phyloP scores from a whole-genome alignment of 2,329 filamentous ascomycete species.

The Emericellopsis cladophorae region DNA sequence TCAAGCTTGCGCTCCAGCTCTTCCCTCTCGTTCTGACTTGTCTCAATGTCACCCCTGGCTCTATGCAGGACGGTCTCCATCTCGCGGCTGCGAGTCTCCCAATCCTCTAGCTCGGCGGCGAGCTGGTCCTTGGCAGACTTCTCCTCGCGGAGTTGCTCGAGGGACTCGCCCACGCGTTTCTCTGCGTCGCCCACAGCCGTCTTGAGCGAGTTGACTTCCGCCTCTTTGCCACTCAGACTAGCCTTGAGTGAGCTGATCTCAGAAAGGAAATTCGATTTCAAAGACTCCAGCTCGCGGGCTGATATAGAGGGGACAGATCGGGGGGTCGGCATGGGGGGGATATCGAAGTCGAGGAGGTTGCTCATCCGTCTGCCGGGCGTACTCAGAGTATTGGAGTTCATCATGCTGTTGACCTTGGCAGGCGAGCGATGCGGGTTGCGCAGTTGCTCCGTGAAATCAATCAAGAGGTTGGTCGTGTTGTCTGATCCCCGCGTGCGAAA shows the following conservation, averaged over 20 bases:
- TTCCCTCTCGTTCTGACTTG: constrained; percentile 69
- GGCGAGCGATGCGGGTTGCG: constrained; percentile 37
- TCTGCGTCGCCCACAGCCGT: constrained; percentile 82
- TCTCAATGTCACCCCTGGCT: constrained; percentile 70
- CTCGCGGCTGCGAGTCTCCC: constrained; percentile 75
- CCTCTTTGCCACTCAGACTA: constrained; percentile 83
- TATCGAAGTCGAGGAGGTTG: constrained; percentile 64
- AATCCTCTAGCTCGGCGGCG: constrained; percentile 62
- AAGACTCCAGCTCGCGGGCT: constrained; percentile 78
- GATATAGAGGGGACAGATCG: constrained; percentile 85
- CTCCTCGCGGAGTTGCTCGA: constrained; percentile 75
- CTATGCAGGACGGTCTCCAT: constrained; percentile 72
- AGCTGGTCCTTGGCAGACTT: constrained; percentile 57
- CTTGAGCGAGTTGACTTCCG: constrained; percentile 79
- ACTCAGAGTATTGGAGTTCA: constrained; percentile 10
- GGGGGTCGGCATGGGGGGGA: constrained; percentile 86
- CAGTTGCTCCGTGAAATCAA: constrained; percentile 77
- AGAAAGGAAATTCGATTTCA: constrained; percentile 83
- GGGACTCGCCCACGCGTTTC: constrained; percentile 74
- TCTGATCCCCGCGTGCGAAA: constrained; percentile 23
- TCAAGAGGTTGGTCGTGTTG: constrained; percentile 67
- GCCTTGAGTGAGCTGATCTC: constrained; percentile 93
- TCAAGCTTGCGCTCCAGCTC: constrained; percentile 64
- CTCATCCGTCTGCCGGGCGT: constrained; percentile 44
- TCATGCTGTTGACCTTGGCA: constrained; percentile 12